Conservation (phyloP, 192 early-diverging fungal genomes). For the Coemansia sp. region DNA sequence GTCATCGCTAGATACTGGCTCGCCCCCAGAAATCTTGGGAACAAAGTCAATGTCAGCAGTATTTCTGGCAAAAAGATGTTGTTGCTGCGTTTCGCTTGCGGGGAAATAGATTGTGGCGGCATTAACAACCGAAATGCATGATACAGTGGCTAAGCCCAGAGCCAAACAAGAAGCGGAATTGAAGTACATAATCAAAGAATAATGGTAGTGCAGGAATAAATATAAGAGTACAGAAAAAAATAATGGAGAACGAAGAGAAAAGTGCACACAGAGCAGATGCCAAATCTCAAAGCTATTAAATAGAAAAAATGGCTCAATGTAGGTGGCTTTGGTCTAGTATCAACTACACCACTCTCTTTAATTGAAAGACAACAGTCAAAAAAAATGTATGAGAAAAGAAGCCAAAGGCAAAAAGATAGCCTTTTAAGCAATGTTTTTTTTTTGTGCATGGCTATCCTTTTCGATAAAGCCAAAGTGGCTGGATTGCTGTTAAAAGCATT, state of each 20-base stretch:
- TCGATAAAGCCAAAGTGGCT: neutral
- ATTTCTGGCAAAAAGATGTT: neutral
- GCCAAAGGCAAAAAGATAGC: neutral
- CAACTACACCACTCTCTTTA: neutral
- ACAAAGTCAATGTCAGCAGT: neutral
- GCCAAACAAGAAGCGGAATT: neutral
- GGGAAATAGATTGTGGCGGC: neutral
- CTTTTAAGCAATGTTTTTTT: neutral
- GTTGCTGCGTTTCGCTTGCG: neutral
- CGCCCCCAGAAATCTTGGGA: constrained; percentile 42
- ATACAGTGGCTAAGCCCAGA: neutral
- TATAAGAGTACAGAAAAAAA: neutral
- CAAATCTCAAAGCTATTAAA: neutral
- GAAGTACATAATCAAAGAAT: neutral
- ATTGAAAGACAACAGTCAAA: neutral
- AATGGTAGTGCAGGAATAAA: neutral
- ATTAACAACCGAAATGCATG: neutral
- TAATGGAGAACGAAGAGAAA: neutral
- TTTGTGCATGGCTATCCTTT: neutral
- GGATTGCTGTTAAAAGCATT: neutral
- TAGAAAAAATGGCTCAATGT: neutral
- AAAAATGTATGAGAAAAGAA: neutral
- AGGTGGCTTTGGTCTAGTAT: neutral
- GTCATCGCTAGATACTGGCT: constrained; percentile 4
- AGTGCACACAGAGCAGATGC: neutral